phyloP scores from a whole-genome alignment of 108 stramenopile species.

The Craspedostauros australis region DNA sequence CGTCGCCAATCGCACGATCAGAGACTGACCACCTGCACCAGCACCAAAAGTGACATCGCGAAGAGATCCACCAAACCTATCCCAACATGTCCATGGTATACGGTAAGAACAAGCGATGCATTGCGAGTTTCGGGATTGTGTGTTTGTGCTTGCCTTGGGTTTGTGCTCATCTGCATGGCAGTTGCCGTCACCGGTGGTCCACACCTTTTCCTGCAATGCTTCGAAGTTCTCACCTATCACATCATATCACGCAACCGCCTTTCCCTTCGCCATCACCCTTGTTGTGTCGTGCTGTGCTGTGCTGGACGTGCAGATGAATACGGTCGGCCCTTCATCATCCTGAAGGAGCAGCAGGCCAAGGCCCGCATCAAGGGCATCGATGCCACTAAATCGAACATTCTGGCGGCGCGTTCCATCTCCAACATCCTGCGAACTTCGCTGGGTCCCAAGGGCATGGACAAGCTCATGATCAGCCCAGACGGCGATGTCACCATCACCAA shows the following conservation, averaged over 20 bases:
- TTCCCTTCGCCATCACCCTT: too few relatives aligned
- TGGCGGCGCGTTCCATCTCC: slow-evolving; percentile 94
- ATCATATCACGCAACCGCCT: not conserved
- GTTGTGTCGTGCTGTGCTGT: too few relatives aligned
- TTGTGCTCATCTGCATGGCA: not conserved
- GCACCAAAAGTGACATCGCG: too few relatives aligned
- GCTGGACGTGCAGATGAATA: slow-evolving; percentile 88
- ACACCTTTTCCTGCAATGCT: not conserved
- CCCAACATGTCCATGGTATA: slow-evolving; percentile 32
- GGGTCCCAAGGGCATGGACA: slow-evolving; percentile 99
- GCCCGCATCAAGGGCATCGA: slow-evolving; percentile 94
- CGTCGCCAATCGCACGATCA: too few relatives aligned
- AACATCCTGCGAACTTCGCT: slow-evolving; percentile 92
- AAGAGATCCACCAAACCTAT: too few relatives aligned
- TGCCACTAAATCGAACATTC: slow-evolving; percentile 94
- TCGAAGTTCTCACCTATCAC: not conserved
- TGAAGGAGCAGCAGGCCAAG: slow-evolving; percentile 98
- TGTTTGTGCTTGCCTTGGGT: not conserved
- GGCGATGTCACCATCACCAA: slow-evolving; percentile 99
- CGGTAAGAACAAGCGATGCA: too few relatives aligned
- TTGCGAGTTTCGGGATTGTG: too few relatives aligned
- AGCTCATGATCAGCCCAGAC: slow-evolving; percentile 96
- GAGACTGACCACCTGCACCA: too few relatives aligned
- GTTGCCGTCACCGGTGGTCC: not conserved
- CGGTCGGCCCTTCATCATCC: slow-evolving; percentile 98